phyloP scores from a whole-genome alignment of 116 monocot species.

The Iris pallida region DNA sequence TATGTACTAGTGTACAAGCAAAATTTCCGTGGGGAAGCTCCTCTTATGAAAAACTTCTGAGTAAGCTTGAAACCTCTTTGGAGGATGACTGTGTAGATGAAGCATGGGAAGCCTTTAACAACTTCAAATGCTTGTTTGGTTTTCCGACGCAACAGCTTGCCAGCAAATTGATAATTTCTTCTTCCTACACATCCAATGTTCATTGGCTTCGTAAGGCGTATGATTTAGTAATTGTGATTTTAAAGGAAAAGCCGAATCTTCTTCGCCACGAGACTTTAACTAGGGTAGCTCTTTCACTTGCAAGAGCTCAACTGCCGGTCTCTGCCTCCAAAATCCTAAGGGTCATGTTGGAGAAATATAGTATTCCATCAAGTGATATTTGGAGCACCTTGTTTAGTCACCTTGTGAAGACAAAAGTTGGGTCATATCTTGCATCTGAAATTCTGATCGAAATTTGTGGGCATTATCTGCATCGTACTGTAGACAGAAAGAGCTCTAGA shows the following conservation, averaged over 20 bases:
- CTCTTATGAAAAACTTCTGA: slow-evolving; percentile 21
- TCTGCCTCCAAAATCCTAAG: slow-evolving; percentile 47
- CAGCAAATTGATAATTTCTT: slow-evolving; percentile 34
- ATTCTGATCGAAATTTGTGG: slow-evolving; percentile 71
- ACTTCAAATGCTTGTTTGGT: slow-evolving; percentile 44
- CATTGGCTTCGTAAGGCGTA: slow-evolving; percentile 60
- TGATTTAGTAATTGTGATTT: slow-evolving; percentile 32
- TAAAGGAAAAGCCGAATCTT: slow-evolving; percentile 32
- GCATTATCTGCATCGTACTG: slow-evolving; percentile 8
- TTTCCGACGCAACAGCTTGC: slow-evolving; percentile 45
- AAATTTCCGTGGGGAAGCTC: slow-evolving; percentile 30
- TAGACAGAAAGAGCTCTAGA: slow-evolving; percentile 10
- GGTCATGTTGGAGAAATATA: slow-evolving; percentile 47
- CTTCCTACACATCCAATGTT: slow-evolving; percentile 41
- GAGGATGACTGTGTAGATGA: slow-evolving; percentile 38
- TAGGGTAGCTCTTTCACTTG: slow-evolving; percentile 51
- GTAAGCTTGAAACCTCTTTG: slow-evolving; percentile 42
- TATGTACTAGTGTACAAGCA: slow-evolving; percentile 12
- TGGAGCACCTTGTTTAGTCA: slow-evolving; percentile 46
- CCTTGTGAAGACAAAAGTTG: slow-evolving; percentile 62
- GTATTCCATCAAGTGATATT: slow-evolving; percentile 40
- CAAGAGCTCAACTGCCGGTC: slow-evolving; percentile 57
- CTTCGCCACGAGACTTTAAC: slow-evolving; percentile 43
- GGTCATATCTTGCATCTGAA: slow-evolving; percentile 59
- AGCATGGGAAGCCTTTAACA: slow-evolving; percentile 54